A percentile compares a stretch with the other conserved stretches of the same genome.
phyloP scores from a whole-genome alignment of 371 early-diverging fungal species.

The Mucor circinelloides region DNA sequence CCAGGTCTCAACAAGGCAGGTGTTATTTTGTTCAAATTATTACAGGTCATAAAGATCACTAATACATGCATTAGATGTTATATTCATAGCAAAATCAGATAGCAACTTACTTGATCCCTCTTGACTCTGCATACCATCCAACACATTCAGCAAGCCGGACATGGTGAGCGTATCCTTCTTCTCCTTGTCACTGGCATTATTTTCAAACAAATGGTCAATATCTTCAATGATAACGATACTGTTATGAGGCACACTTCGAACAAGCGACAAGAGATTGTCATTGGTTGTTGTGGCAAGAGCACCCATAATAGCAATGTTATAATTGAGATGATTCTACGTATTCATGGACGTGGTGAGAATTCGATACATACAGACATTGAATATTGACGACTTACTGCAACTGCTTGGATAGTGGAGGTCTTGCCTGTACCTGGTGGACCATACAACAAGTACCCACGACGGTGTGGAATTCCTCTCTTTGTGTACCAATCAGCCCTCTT shows the following conservation, averaged over 20 bases:
- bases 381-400: conserved; percentile 62
- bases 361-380: conserved; percentile 49
- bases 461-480: conserved; percentile 89
- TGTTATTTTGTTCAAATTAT: conserved; percentile 90
- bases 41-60: conserved; percentile 94
- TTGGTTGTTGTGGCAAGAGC: conserved; percentile 78
- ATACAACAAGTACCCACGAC: conserved; percentile 93
- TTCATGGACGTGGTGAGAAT: background rate
- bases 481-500: conserved; percentile 71
- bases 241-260: conserved; percentile 85
- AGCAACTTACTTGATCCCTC: conserved; percentile 41
- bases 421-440: conserved; percentile 99
- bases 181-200: conserved; percentile 45
- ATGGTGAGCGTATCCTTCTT: conserved; percentile 8
- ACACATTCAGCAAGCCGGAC: conserved; percentile 68
- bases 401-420: conserved; percentile 94
- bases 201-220: conserved; percentile 70
- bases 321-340: background rate
- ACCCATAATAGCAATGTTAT: conserved; percentile 57
- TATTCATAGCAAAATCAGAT: background rate
- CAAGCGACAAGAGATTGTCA: conserved; percentile 78
- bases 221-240: conserved; percentile 95
- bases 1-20: conserved; percentile 97
- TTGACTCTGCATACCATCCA: conserved; percentile 82
- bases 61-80: background rate